Conservation (phyloP, 805 yeast genomes). For the Zygotorulaspora florentina region DNA sequence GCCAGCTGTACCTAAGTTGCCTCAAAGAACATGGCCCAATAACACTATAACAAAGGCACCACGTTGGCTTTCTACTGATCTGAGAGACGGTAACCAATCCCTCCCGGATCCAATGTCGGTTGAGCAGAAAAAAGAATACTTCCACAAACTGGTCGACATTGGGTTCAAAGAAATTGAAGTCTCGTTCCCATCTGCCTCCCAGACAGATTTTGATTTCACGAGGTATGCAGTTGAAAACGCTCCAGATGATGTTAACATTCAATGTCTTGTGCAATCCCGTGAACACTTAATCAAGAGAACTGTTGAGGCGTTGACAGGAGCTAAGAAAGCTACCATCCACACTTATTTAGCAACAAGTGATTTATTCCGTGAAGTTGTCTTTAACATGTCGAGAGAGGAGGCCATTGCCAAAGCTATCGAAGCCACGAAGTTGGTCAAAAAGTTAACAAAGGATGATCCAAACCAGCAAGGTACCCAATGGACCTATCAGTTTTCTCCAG, state of each 20-base stretch:
- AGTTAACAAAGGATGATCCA: slow-evolving; percentile 74
- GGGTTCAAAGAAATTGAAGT: slow-evolving; percentile 83
- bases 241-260: slow-evolving; percentile 70
- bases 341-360: slow-evolving; percentile 75
- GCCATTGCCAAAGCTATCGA: slow-evolving; percentile 66
- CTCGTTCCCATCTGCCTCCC: slow-evolving; percentile 77
- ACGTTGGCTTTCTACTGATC: slow-evolving; percentile 75
- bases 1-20: slow-evolving; percentile 50
- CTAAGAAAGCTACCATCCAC: slow-evolving; percentile 67
- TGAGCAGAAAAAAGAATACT: slow-evolving; percentile 67
- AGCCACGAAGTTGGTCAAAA: slow-evolving; percentile 61
- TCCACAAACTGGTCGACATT: slow-evolving; percentile 64
- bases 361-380: slow-evolving; percentile 69
- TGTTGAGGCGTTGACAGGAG: slow-evolving; percentile 68
- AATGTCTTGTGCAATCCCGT: slow-evolving; percentile 72
- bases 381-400: slow-evolving; percentile 65
- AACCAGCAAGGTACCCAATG: slow-evolving; percentile 57
- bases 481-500: slow-evolving; percentile 75
- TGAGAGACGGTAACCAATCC: slow-evolving; percentile 79
- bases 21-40: slow-evolving; percentile 69
- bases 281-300: slow-evolving; percentile 71
- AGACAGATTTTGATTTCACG: slow-evolving; percentile 78
- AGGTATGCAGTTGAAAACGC: slow-evolving; percentile 74
- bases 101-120: slow-evolving; percentile 80
- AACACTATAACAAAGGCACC: slow-evolving; percentile 66